phyloP scores from a whole-genome alignment of 106 monocot species.

The Acorus gramineus region DNA sequence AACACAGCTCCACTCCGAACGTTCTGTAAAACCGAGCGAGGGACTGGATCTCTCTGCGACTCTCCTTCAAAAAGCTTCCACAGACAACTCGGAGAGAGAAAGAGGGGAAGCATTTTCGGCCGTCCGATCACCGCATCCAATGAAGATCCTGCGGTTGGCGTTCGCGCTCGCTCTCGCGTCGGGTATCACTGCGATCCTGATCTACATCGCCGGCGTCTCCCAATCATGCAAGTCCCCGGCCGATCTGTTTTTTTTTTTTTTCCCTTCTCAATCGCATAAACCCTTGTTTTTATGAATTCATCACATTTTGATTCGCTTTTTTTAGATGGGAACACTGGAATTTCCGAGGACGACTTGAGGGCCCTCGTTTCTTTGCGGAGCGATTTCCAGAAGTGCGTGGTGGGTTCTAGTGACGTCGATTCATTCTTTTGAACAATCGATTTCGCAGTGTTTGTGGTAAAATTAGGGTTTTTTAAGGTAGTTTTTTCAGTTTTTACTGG shows the following conservation, averaged over 20 bases:
- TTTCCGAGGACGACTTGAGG: slow-evolving; percentile 34
- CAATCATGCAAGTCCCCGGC: slow-evolving; percentile 17
- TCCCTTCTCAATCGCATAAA: neutral
- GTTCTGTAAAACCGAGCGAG: too few species aligned
- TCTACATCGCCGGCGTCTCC: slow-evolving; percentile 56
- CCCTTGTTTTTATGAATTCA: neutral
- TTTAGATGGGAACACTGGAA: slow-evolving; percentile 18
- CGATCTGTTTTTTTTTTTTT: neutral
- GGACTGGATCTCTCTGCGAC: too few species aligned
- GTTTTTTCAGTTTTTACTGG: neutral
- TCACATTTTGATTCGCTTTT: neutral
- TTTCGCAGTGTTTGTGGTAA: neutral
- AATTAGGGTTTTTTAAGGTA: neutral
- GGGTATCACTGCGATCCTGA: slow-evolving; percentile 39
- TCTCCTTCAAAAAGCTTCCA: too few species aligned
- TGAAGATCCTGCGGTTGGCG: slow-evolving; percentile 51
- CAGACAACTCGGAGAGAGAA: too few species aligned
- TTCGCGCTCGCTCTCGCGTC: slow-evolving; percentile 31
- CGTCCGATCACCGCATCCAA: neutral
- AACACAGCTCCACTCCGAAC: too few species aligned
- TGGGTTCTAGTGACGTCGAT: slow-evolving; percentile 15
- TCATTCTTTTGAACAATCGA: neutral
- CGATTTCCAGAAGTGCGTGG: slow-evolving; percentile 68
- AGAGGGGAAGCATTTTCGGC: neutral
- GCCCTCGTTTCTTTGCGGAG: slow-evolving; percentile 37